Base-by-base conservation (phyloP, 75 land plant genomes). In the Ceratopteris richardii region DNA sequence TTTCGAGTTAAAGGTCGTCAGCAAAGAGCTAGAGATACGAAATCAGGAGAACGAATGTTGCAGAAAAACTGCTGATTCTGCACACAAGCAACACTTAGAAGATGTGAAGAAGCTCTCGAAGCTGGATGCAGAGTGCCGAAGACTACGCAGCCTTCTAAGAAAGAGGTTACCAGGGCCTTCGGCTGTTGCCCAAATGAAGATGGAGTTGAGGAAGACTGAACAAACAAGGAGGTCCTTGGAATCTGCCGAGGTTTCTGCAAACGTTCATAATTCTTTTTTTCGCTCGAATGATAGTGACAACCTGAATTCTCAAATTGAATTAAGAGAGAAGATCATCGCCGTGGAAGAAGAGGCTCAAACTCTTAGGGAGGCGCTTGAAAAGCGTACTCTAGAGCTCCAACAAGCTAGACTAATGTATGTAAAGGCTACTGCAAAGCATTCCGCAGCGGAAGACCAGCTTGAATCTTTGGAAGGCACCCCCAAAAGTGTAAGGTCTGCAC, bases 71-170 rank as follows among this genome's bases (percentile, higher is more conserved):
- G 75, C 84, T 23, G 89, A 88, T 42, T 66, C 59, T 3, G 80
- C 90, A 1, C 80, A 77, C 58, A 88, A 80, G 67, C 89, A 88
- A 46, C 80, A 76, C 57, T 44, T 81, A 27, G 98, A 93, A 58
- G 76, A 77, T 58, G 75, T 83, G 62, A 85, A 83, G 64, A 88
- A 81, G 72, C 66, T 77, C 12, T 65, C 75, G 18, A 85, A 77
- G 75, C 82, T 88, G 33, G 95, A 88, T 46, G 86, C 89, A 11
- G 95, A 93, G 53, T 85, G 95, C 54, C 77, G 72, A 10, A 73
- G 66, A 59, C 71, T 93, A 51, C 67, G 74, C 19, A 47, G 58
- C 18, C 48, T 76, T 37, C 72, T 73, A 12, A 64, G 63, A 26
- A 93, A 70, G 62, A 40, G 74, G 47, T 62, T 64, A 14, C 65